phyloP scores from a whole-genome alignment of 192 early-diverging fungal genomes.

The Coemansia sp. region DNA sequence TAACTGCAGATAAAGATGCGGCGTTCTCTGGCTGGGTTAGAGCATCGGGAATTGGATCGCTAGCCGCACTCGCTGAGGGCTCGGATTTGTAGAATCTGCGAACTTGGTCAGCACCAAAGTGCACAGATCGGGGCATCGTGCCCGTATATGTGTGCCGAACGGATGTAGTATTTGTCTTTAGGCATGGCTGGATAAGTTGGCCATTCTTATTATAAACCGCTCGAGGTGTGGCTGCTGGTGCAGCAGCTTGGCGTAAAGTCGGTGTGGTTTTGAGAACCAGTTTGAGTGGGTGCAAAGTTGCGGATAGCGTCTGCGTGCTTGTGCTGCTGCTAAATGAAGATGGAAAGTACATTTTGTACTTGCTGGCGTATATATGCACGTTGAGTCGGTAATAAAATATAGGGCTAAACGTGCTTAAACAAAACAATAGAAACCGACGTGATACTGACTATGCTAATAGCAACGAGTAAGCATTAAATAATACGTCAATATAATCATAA shows the following conservation, averaged over 20 bases:
- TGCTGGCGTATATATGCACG: not conserved
- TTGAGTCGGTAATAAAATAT: not conserved
- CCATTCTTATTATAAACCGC: conserved; percentile 2
- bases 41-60: conserved; percentile 9
- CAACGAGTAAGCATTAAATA: not conserved
- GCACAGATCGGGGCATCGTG: conserved; percentile 56
- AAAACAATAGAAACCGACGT: not conserved
- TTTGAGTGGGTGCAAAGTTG: conserved; percentile 14
- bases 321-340: conserved; percentile 8
- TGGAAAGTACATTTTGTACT: conserved; percentile 30
- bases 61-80: conserved; percentile 54
- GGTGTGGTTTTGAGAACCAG: conserved; percentile 22
- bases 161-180: conserved; percentile 8
- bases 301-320: conserved; percentile 6
- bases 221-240: not conserved
- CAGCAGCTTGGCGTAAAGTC: not conserved
- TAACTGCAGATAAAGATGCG: not conserved
- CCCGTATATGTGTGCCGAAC: not conserved
- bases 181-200: conserved; percentile 24
- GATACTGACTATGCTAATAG: not conserved
- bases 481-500: not conserved
- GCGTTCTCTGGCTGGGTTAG: not conserved
- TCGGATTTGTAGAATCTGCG: conserved; percentile 66
- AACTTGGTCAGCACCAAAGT: conserved; percentile 64
- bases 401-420: not conserved